phyloP scores from a whole-genome alignment of 257 asterid species.

The Hygrophila difformis region DNA sequence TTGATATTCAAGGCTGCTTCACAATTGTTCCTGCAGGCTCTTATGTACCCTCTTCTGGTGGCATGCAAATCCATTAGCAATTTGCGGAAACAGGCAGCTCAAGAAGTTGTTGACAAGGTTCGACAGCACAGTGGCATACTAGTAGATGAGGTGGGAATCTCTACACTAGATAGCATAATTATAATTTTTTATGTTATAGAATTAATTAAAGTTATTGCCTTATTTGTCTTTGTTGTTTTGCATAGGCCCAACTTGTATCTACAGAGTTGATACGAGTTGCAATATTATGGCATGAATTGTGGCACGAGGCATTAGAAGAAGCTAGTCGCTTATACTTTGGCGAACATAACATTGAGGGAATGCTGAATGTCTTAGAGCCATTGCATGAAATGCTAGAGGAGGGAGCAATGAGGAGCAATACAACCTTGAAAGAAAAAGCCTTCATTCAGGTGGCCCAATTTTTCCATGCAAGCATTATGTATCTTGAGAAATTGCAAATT shows the following conservation, averaged over 20 bases:
- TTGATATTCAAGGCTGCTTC: too few species aligned
- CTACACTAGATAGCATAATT: conserved; percentile 3
- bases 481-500: too few species aligned
- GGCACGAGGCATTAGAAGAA: conserved; percentile 99
- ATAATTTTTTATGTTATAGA: conserved; percentile 12
- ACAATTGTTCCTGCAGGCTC: conserved; percentile 97
- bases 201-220: conserved; percentile 15
- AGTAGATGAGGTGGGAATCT: conserved; percentile 76
- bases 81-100: conserved; percentile 91
- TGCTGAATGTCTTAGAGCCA: conserved; percentile 91
- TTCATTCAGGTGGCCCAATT: conserved; percentile 77
- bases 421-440: conserved; percentile 80
- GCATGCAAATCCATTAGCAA: conserved; percentile 97
- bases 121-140: conserved; percentile 93
- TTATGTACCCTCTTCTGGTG: conserved; percentile 99
- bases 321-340: conserved; percentile 98
- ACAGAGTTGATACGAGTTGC: conserved; percentile 97
- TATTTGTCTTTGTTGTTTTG: conserved; percentile 24
- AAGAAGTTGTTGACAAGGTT: conserved; percentile 96
- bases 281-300: conserved; percentile 98
- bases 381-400: conserved; percentile 93
- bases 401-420: conserved; percentile 72
- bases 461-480: conserved; percentile 6
- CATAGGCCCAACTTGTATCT: conserved; percentile 96
- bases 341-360: conserved; percentile 94